Evolutionary conservation across 2,329 filamentous ascomycete genomes (phyloP).

Genomic region (Diplodia sapinea): DNA sequence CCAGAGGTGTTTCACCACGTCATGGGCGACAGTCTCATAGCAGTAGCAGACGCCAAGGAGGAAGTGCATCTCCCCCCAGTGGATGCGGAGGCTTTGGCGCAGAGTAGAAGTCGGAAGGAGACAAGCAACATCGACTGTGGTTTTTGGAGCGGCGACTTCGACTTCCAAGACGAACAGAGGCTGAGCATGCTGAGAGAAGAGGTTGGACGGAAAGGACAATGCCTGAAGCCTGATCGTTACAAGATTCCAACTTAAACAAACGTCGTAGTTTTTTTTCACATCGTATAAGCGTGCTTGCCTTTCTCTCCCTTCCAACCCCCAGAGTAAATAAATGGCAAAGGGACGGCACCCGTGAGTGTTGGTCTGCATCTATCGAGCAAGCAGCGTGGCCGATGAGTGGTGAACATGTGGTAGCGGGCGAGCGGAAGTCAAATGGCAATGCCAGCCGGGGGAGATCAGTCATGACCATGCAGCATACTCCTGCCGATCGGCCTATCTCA

Average conservation of each 20-base stretch:
- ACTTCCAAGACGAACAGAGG: constrained; percentile 40
- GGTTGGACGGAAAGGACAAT: constrained; percentile 47
- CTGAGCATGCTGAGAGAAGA: constrained; percentile 46
- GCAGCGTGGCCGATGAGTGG: neutral
- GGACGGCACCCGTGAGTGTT: no score
- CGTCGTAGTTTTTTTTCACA: neutral
- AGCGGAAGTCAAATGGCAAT: neutral
- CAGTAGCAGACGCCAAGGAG: constrained; percentile 39
- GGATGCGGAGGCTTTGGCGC: constrained; percentile 42
- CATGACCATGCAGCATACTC: neutral
- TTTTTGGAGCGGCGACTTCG: constrained; percentile 47
- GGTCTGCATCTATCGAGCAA: no score
- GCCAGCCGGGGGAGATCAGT: neutral
- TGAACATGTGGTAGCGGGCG: neutral
- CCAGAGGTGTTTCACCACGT: constrained; percentile 55
- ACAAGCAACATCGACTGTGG: constrained; percentile 49
- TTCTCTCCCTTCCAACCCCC: neutral
- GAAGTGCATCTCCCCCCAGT: constrained; percentile 41
- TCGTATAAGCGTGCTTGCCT: neutral
- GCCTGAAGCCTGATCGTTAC: constrained; percentile 40
- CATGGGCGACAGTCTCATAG: constrained; percentile 48
- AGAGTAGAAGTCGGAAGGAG: constrained; percentile 43
- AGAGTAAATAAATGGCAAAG: neutral
- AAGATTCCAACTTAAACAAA: neutral
- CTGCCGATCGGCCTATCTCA: neutral